phyloP scores from a whole-genome alignment of 805 yeast species.

The Zygosaccharomyces kombuchaensis region DNA sequence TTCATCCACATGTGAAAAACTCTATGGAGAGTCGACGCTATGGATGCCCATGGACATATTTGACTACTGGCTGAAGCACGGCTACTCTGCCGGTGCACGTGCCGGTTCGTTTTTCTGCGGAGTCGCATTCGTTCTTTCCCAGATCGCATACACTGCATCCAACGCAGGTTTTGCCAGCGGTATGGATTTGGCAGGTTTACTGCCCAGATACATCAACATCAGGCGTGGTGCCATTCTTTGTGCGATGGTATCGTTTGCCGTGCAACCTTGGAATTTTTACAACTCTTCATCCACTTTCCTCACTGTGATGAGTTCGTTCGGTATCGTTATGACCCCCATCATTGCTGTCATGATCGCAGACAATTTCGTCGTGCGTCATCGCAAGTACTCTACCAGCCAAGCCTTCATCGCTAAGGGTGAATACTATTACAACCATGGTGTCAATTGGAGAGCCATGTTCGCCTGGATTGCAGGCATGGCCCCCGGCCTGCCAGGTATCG shows the following conservation, averaged over 20 bases:
- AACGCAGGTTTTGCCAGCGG: conserved; percentile 43
- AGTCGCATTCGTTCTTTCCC: conserved; percentile 36
- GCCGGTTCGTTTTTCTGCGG: conserved; percentile 42
- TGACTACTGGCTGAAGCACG: conserved; percentile 26
- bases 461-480: conserved; percentile 37
- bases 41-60: conserved; percentile 40
- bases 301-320: conserved; percentile 38
- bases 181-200: conserved; percentile 41
- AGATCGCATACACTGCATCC: conserved; percentile 39
- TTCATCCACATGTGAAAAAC: conserved; percentile 37
- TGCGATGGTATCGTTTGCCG: conserved; percentile 36
- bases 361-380: conserved; percentile 37
- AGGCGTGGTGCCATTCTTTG: conserved; percentile 39
- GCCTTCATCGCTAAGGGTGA: conserved; percentile 28
- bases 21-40: conserved; percentile 34
- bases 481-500: conserved; percentile 49
- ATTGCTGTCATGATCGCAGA: conserved; percentile 41
- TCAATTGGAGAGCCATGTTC: conserved; percentile 38
- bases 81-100: conserved; percentile 36
- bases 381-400: conserved; percentile 35
- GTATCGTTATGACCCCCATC: conserved; percentile 38
- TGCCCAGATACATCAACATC: conserved; percentile 40
- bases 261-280: conserved; percentile 40
- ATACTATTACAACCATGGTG: conserved; percentile 39
- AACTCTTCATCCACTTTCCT: conserved; percentile 37